phyloP scores from a whole-genome alignment of 75 land plant species.

The Pinus albicaulis region DNA sequence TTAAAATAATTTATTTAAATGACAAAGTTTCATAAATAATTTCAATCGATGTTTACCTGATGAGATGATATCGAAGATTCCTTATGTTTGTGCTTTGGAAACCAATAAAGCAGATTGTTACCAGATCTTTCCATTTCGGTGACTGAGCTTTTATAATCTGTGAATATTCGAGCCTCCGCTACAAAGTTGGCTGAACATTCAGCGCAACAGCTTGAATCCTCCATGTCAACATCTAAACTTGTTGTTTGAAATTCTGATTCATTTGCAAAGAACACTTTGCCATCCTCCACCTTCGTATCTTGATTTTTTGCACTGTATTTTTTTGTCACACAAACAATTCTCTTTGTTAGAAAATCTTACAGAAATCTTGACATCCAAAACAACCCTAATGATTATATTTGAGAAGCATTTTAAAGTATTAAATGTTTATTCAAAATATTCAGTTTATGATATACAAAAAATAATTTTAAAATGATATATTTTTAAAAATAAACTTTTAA shows the following conservation, averaged over 20 bases:
- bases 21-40: no score
- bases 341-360: no score
- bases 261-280: background rate
- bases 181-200: constrained; percentile 60
- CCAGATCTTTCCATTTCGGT: constrained; percentile 8
- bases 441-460: no score
- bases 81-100: constrained; percentile 39
- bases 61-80: constrained; percentile 11
- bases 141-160: background rate
- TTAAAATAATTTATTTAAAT: no score
- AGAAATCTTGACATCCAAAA: no score
- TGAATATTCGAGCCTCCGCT: constrained; percentile 32
- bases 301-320: background rate
- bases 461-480: no score
- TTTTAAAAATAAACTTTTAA: no score
- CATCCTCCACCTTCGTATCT: background rate
- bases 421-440: no score
- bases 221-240: background rate
- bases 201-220: constrained; percentile 49
- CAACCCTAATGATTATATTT: no score
- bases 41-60: constrained; percentile 17
- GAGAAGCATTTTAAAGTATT: no score
- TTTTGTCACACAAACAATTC: background rate
- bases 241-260: background rate
- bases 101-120: constrained; percentile 46